Evolutionary conservation across 345 rosid species (phyloP).

Genomic region (Gossypium bickii): DNA sequence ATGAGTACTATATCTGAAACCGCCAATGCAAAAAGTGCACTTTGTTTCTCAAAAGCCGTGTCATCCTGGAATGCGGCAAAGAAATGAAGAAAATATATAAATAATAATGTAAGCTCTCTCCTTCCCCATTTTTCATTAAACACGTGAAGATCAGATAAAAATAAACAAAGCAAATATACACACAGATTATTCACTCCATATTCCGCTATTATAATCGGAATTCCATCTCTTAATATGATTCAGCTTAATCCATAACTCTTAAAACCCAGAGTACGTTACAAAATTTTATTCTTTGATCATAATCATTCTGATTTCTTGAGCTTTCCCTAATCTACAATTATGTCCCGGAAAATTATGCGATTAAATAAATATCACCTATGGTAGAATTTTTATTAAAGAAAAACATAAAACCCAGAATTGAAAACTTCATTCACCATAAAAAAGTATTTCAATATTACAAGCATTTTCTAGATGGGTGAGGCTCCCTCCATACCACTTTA

Average conservation of each 20-base stretch:
- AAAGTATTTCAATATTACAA: background rate
- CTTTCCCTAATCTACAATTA: background rate
- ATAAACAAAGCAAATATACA: background rate
- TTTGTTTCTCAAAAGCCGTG: slow-evolving; percentile 98
- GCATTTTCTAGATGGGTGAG: background rate
- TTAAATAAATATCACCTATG: slow-evolving; percentile 1
- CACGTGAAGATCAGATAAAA: background rate
- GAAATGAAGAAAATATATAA: background rate
- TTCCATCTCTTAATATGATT: background rate
- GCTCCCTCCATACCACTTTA: background rate
- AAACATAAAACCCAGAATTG: background rate
- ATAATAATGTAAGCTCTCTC: background rate
- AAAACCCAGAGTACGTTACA: background rate
- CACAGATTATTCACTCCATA: background rate
- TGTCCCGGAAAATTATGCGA: background rate
- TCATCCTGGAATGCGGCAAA: slow-evolving; percentile 59
- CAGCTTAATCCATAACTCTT: background rate
- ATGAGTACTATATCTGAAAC: slow-evolving; percentile 97
- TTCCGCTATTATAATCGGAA: background rate
- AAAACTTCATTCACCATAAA: background rate
- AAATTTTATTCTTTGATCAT: background rate
- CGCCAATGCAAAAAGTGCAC: slow-evolving; percentile 98
- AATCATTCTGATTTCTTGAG: background rate
- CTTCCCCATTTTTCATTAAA: background rate
- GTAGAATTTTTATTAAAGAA: background rate